These are phyloP conservation scores for Dalbergia cultrata DNA, from an alignment of 306 rosid genomes.

Conservation along the genomic window DNA sequence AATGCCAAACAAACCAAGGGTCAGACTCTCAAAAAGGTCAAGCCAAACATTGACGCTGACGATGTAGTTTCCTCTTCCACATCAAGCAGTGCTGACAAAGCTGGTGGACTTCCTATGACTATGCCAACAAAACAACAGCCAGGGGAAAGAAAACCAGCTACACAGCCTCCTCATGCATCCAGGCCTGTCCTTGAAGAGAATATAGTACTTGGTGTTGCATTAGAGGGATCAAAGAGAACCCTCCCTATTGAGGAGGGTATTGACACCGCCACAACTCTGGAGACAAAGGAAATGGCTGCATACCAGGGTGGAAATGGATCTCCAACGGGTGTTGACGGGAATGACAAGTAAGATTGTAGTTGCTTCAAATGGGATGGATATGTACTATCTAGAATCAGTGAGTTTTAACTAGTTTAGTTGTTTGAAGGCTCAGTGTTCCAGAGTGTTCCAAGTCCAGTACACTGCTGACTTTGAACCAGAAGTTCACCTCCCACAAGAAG, in stretches of 20 bases:
- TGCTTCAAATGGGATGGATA: conserved; percentile 46
- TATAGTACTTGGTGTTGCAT: conserved; percentile 91
- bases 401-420: conserved; percentile 35
- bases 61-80: conserved; percentile 51
- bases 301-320: conserved; percentile 65
- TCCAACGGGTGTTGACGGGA: conserved; percentile 59
- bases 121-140: conserved; percentile 56
- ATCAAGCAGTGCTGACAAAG: conserved; percentile 56
- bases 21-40: conserved; percentile 45
- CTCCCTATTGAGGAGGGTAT: conserved; percentile 83
- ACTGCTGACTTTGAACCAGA: conserved; percentile 30
- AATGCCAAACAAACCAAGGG: conserved; percentile 53
- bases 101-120: conserved; percentile 49
- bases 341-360: conserved; percentile 59
- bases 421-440: conserved; percentile 17
- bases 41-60: conserved; percentile 48
- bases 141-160: conserved; percentile 62
- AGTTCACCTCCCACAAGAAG: conserved; percentile 38
- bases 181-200: conserved; percentile 78
- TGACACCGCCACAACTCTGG: conserved; percentile 50
- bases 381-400: conserved; percentile 54
- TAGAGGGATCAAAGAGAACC: conserved; percentile 93
- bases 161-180: conserved; percentile 50
- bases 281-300: conserved; percentile 70
- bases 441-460: neutral